Percentiles rank a stretch among this genome's conserved stretches.
These are phyloP conservation scores for Kwoniella europaea DNA, from an alignment of 768 basidiomycete genomes.

Conservation along the genomic window DNA sequence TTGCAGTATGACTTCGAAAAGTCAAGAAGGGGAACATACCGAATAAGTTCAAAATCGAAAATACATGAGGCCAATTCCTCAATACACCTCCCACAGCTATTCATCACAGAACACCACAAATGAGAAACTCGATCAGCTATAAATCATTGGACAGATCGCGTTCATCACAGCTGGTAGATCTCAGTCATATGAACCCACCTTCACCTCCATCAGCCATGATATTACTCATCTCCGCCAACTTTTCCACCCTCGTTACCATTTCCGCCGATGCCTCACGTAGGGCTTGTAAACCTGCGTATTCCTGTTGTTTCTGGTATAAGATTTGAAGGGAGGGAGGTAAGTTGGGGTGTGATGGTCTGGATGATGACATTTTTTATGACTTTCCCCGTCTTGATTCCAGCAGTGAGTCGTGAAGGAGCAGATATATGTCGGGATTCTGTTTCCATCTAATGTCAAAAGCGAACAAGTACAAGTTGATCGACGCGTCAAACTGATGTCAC, in stretches of 20 bases:
- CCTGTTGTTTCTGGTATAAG: conserved; percentile 58
- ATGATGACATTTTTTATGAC: conserved; percentile 1
- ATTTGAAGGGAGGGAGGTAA: conserved; percentile 44
- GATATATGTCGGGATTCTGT: no score
- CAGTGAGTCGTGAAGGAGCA: no score
- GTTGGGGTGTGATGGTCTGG: conserved; percentile 25
- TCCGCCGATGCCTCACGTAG: conserved; percentile 51
- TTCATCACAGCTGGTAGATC: no score
- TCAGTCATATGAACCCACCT: conserved; percentile 44
- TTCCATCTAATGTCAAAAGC: no score
- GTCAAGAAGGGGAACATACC: conserved; percentile 39
- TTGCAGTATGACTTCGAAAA: no score
- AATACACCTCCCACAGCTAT: conserved; percentile 58
- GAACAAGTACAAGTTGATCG: background rate
- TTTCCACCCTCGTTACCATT: conserved; percentile 53
- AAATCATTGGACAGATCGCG: no score
- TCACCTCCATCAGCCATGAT: conserved; percentile 60
- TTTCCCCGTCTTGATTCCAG: no score
- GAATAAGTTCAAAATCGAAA: conserved; percentile 58
- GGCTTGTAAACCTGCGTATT: conserved; percentile 57
- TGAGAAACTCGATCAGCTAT: background rate
- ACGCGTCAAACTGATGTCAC: conserved; percentile 12
- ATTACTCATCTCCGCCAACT: conserved; percentile 57
- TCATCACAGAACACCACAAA: background rate
- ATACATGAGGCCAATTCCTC: conserved; percentile 60